Percentiles rank a stretch among this genome's conserved stretches.
Evolutionary conservation across 2,329 filamentous ascomycete genomes (phyloP).

Genomic region (Monilinia fructigena): DNA sequence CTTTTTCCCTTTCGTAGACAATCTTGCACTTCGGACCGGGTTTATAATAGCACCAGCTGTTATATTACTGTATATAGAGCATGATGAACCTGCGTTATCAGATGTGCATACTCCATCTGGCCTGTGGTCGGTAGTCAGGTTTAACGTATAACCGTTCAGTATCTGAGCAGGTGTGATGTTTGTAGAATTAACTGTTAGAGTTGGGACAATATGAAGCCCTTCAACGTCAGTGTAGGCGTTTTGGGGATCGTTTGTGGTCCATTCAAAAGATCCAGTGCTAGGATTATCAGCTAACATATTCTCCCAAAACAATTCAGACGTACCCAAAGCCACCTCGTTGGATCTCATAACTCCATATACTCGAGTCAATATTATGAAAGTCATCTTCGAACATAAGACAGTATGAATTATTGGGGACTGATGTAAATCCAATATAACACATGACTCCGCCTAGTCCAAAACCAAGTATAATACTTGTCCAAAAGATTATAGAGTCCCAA

Average conservation of each 20-base stretch:
- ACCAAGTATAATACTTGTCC: slow-evolving; percentile 18
- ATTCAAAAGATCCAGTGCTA: slow-evolving; percentile 53
- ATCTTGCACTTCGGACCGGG: slow-evolving; percentile 50
- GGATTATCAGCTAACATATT: not conserved
- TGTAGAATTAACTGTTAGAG: slow-evolving; percentile 47
- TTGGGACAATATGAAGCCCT: slow-evolving; percentile 56
- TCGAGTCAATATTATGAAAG: slow-evolving; percentile 45
- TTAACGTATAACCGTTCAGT: slow-evolving; percentile 45
- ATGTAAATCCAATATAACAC: slow-evolving; percentile 22
- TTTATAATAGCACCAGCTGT: slow-evolving; percentile 48
- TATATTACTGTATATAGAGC: slow-evolving; percentile 43
- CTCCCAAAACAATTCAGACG: not conserved
- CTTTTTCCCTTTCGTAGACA: slow-evolving; percentile 49
- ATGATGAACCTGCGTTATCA: slow-evolving; percentile 41
- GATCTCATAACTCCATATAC: slow-evolving; percentile 49
- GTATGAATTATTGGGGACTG: slow-evolving; percentile 41
- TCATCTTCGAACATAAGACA: slow-evolving; percentile 50
- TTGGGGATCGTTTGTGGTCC: slow-evolving; percentile 49
- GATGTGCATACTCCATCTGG: slow-evolving; percentile 46
- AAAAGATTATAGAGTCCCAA: slow-evolving; percentile 25
- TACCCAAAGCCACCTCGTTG: slow-evolving; percentile 33
- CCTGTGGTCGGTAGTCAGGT: slow-evolving; percentile 43
- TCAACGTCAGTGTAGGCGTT: slow-evolving; percentile 50
- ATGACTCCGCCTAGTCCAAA: slow-evolving; percentile 25
- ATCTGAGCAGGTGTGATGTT: slow-evolving; percentile 44